Base-by-base conservation (phyloP, 2,329 filamentous ascomycete genomes). In the Colletotrichum lentis region DNA sequence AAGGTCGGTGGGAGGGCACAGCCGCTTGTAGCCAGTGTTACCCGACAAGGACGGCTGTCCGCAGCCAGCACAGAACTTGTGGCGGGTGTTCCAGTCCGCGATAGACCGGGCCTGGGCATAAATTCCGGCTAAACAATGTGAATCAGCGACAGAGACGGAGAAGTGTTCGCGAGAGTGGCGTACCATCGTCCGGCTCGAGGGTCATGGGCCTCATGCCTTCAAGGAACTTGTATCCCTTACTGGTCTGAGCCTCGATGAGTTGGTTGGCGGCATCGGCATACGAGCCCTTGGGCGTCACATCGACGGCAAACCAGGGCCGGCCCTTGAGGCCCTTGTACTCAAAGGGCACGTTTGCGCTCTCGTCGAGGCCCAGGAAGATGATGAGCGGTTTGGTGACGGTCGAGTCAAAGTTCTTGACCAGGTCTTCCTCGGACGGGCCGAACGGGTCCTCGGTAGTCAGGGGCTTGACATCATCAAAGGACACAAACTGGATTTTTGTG, bases 31-130 rank as follows among this genome's bases (percentile, higher is more conserved):
- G 56, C 92, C 92, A 5, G 89, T 91, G 74, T 94, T 90, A 31
- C 92, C 84, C 20, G 90, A 91, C 69, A 97, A 82, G 0, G 94
- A 98, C 27, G 86, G 88, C 74, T 92, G 87, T 41, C 96, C 95
- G 79, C 96, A 99, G 64, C 91, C 90, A 39, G 90, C 94, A 78
- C 96, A 99, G 84, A 93, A 99, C 37, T 91, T 91, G 80, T 97
- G 97, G 59, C 95, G 91, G 31, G 85, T 85, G 80, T 99, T 98
- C 96, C 96, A 99, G 81, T 98, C 96, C 43, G 96, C 83, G 31
- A 97, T 84, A 53, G 94, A 91, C 63, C 95, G 90, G 8, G 94
- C 92, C 79, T 97, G 93, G 16, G 93, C 95, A 73, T 94, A 97
- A 53, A 97, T 91, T 57, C 94, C 93, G 67, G 94, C 96, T 96